These are phyloP conservation scores for Nitzschia sp. DNA, from an alignment of 108 stramenopile genomes.

Conservation along the genomic window DNA sequence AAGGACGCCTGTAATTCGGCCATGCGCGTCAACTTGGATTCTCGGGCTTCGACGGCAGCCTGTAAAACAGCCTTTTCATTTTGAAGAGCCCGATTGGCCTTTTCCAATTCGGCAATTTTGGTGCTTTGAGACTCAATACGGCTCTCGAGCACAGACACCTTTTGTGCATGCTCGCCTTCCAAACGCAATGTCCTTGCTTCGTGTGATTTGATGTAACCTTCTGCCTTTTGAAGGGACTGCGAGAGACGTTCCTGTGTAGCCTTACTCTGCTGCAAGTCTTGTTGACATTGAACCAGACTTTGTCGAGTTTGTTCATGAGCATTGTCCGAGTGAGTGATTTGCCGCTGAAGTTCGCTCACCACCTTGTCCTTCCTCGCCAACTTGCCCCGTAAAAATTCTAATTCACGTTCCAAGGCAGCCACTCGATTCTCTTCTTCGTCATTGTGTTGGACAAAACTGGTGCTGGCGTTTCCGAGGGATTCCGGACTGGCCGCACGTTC, in stretches of 20 bases:
- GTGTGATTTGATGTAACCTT: slow-evolving; percentile 16
- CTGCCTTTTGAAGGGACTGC: slow-evolving; percentile 20
- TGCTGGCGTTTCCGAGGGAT: background rate
- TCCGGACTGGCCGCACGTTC: background rate
- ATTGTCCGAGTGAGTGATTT: slow-evolving; percentile 39
- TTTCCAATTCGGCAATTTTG: slow-evolving; percentile 49
- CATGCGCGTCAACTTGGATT: slow-evolving; percentile 62
- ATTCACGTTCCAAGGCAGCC: slow-evolving; percentile 28
- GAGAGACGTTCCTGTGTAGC: slow-evolving; percentile 13
- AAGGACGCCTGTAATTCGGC: slow-evolving; percentile 42
- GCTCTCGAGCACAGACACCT: slow-evolving; percentile 3
- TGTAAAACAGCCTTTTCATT: slow-evolving; percentile 82
- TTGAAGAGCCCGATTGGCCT: slow-evolving; percentile 52
- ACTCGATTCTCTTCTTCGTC: slow-evolving; percentile 8
- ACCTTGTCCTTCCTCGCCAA: slow-evolving; percentile 43
- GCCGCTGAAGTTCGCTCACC: slow-evolving; percentile 47
- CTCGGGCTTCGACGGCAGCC: slow-evolving; percentile 78
- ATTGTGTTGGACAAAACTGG: background rate
- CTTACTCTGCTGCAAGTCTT: slow-evolving; percentile 36
- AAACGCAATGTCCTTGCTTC: slow-evolving; percentile 10
- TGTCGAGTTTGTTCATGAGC: slow-evolving; percentile 39
- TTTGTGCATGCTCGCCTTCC: slow-evolving; percentile 14
- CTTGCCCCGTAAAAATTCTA: slow-evolving; percentile 31
- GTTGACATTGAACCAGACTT: slow-evolving; percentile 24
- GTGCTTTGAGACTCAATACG: slow-evolving; percentile 6